Base-by-base conservation (phyloP, 2,329 filamentous ascomycete genomes). In the Mollisia scopiformis region DNA sequence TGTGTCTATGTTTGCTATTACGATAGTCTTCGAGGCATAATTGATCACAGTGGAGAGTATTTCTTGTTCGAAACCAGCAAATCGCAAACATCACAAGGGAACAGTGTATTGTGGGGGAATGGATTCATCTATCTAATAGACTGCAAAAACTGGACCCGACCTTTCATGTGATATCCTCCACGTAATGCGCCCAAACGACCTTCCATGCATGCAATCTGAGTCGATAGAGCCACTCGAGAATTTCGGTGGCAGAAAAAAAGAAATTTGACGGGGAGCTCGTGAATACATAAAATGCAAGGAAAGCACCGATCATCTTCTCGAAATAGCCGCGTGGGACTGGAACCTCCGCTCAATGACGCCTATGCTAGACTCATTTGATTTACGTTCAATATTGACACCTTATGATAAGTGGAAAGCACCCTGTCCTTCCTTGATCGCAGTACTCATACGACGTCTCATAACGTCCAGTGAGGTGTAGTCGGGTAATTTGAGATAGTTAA, bases 401-500 rank as follows among this genome's bases (percentile, higher is more conserved):
- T 83, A 97, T 62, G 93, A 97, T 67, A 99, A 82, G 78, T 98
- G 95, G 84, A 99, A 99, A 62, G 96, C 95, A 30, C 95, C 95
- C 75, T 99, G 95, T 25, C 95, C 95, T 79, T 99, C 96, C 75
- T 88, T 91, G 74, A 97, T 96, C 27, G 95, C 96, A 66, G 89
- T 89, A 66, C 85, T 87, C 57, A 99, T 82, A 75, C 92, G 91
- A 74, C 89, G 85, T 72, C 84, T 88, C 77, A 99, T 87, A 55
- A 89, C 83, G 1, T 91, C 85, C 64, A 96, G 79, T 68, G 80
- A 87, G 67, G 88, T 94, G 77, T 99, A 99, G 76, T 99, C 92
- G 21, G 95, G 95, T 72, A 99, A 84, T 78, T 99, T 99, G 71
- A 99, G 86, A 75, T 99, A 99, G 77, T 99, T 99, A 77, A 97